Conservation (phyloP, 2,329 filamentous ascomycete genomes). For the Aspergillus brasiliensis region DNA sequence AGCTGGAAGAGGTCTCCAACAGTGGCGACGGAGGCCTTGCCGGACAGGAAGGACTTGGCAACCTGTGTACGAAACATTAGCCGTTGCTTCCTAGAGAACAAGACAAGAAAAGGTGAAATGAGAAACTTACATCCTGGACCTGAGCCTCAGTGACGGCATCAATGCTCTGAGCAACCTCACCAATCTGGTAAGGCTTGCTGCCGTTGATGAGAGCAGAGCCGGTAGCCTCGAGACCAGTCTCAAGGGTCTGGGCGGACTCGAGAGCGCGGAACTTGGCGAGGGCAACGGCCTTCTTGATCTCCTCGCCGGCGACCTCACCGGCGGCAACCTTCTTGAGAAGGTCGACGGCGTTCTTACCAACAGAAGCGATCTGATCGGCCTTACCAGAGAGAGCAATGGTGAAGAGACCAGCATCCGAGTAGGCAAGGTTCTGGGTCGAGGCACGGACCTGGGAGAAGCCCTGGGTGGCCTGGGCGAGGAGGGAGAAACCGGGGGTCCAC, state of each 20-base stretch:
- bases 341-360: conserved; percentile 75
- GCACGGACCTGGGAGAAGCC: conserved; percentile 67
- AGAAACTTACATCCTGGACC: conserved; percentile 74
- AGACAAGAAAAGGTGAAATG: background rate
- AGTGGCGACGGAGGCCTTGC: conserved; percentile 83
- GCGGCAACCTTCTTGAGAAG: conserved; percentile 78
- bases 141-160: conserved; percentile 80
- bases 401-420: conserved; percentile 92
- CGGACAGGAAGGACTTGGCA: conserved; percentile 82
- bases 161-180: conserved; percentile 75
- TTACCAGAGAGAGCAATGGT: conserved; percentile 78
- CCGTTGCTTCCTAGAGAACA: conserved; percentile 1
- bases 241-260: conserved; percentile 75
- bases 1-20: conserved; percentile 91
- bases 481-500: conserved; percentile 90
- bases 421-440: conserved; percentile 75
- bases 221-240: conserved; percentile 76
- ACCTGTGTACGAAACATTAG: conserved; percentile 56
- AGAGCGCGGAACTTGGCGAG: conserved; percentile 91
- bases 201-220: conserved; percentile 81
- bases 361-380: conserved; percentile 71
- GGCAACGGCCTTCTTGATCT: conserved; percentile 87
- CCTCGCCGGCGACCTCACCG: conserved; percentile 76
- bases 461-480: conserved; percentile 77
- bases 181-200: conserved; percentile 80